phyloP scores from a whole-genome alignment of 1,284 basidiomycete species.

The Sporisorium exsertum region DNA sequence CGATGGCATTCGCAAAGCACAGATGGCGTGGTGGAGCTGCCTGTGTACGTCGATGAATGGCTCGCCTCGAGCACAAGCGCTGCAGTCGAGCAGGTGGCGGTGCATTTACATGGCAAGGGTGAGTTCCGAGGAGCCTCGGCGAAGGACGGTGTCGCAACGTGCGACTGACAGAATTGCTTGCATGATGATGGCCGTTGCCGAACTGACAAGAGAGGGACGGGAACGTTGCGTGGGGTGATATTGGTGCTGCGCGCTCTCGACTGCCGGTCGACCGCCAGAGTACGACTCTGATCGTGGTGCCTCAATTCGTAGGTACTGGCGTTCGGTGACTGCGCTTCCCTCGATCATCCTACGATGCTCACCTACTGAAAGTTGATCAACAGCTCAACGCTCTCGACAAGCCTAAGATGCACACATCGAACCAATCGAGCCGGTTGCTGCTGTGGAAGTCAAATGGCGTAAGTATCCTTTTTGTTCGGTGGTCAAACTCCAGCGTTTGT shows the following conservation, averaged over 20 bases:
- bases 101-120: constrained; percentile 37
- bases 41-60: constrained; percentile 4
- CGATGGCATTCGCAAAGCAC: constrained; percentile 2
- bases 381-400: constrained; percentile 54
- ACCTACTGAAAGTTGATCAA: not conserved
- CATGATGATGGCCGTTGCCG: too few relatives aligned
- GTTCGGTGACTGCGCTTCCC: not conserved
- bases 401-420: not conserved
- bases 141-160: not conserved
- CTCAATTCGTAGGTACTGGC: constrained; percentile 20
- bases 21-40: not conserved
- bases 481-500: not conserved
- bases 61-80: not conserved
- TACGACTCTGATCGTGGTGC: constrained; percentile 13
- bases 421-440: constrained; percentile 3
- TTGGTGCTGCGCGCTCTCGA: constrained; percentile 9
- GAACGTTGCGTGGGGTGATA: constrained; percentile 10
- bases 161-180: not conserved
- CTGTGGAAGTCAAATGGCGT: constrained; percentile 51
- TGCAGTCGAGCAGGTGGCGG: constrained; percentile 19
- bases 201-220: constrained; percentile 21
- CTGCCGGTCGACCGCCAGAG: not conserved
- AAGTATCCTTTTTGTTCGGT: constrained; percentile 1
- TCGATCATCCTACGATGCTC: not conserved
- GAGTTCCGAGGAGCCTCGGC: not conserved